Evolutionary conservation across 1,284 basidiomycete genomes (phyloP).

Genomic region (Microstroma glucosiphilum): DNA sequence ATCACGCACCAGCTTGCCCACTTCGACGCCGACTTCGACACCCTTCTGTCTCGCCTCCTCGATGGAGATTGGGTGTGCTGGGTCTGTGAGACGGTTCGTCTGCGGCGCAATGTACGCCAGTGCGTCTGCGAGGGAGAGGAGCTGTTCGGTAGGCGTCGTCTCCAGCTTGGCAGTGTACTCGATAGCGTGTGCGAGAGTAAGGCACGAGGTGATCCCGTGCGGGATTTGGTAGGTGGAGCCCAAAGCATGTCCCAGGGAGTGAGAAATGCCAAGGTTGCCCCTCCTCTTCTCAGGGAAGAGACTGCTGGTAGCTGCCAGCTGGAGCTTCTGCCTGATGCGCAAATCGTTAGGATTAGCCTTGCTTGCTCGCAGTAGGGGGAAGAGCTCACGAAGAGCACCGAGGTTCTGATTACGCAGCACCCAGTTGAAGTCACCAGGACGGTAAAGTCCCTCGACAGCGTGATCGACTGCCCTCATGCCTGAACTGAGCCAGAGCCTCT

Average conservation of each 20-base stretch:
- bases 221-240: constrained; percentile 70
- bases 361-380: constrained; percentile 64
- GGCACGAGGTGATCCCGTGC: constrained; percentile 75
- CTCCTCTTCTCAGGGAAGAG: constrained; percentile 61
- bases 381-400: constrained; percentile 60
- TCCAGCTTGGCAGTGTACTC: constrained; percentile 16
- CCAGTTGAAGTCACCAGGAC: constrained; percentile 56
- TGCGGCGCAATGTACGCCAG: constrained; percentile 22
- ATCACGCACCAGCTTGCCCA: constrained; percentile 55
- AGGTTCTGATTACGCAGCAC: constrained; percentile 54
- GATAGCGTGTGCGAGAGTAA: constrained; percentile 57
- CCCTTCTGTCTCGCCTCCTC: constrained; percentile 17
- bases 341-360: constrained; percentile 61
- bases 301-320: constrained; percentile 69
- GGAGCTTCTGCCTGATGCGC: constrained; percentile 62
- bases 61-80: constrained; percentile 5
- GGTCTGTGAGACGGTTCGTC: not conserved
- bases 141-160: constrained; percentile 19
- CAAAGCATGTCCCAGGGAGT: constrained; percentile 62
- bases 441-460: constrained; percentile 68
- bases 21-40: constrained; percentile 21
- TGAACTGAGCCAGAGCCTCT: constrained; percentile 67
- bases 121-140: constrained; percentile 30
- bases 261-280: constrained; percentile 66
- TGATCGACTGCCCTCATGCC: constrained; percentile 65